A percentile compares a stretch with the other conserved stretches of the same genome.
Evolutionary conservation across 2,329 filamentous ascomycete species (phyloP).

Genomic region (Pseudogymnoascus sp.): DNA sequence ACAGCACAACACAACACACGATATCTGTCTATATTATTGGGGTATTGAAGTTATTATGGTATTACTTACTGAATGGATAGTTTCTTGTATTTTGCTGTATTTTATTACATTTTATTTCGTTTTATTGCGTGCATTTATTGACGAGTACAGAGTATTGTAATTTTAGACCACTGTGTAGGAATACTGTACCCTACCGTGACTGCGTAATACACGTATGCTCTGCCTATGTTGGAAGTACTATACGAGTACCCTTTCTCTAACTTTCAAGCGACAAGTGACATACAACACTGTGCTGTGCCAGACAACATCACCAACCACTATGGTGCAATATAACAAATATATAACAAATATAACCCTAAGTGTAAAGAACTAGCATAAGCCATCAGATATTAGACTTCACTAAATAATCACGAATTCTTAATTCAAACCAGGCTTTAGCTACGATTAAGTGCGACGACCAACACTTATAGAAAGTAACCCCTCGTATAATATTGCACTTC

Average conservation of each 20-base stretch:
- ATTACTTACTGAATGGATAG: neutral
- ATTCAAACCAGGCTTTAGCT: neutral
- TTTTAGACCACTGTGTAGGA: neutral
- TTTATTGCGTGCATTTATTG: neutral
- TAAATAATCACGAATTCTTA: neutral
- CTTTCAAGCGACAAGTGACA: neutral
- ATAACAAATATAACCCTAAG: neutral
- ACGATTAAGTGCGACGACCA: neutral
- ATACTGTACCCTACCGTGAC: neutral
- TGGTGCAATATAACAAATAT: neutral
- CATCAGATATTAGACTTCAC: neutral
- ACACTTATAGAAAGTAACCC: neutral
- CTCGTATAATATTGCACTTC: neutral
- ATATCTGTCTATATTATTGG: neutral
- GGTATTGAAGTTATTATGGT: neutral
- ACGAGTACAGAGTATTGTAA: neutral
- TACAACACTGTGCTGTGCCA: neutral
- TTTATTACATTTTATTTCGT: neutral
- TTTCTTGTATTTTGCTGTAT: neutral
- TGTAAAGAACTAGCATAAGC: neutral
- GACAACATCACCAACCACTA: neutral
- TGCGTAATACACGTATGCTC: neutral
- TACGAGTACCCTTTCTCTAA: neutral
- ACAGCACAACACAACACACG: neutral
- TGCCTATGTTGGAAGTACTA: neutral